phyloP scores from a whole-genome alignment of 1,284 basidiomycete species.

The Ustilago xerochloae region DNA sequence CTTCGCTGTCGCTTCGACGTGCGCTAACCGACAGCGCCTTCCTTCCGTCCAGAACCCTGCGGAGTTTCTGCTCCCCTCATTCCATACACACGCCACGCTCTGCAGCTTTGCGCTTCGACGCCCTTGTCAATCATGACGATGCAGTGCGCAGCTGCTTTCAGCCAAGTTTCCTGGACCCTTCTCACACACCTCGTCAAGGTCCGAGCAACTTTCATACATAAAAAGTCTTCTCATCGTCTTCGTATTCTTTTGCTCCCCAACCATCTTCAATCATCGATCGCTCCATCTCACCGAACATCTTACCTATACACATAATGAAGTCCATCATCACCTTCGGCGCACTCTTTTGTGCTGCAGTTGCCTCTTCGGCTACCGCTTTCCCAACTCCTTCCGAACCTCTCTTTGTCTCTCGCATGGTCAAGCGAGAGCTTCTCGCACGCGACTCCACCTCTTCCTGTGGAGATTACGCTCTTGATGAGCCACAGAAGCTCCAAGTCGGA shows the following conservation, averaged over 20 bases:
- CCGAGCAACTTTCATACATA: no score
- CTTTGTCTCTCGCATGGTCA: constrained; percentile 33
- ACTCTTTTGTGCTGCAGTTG: constrained; percentile 9
- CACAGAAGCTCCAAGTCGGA: constrained; percentile 16
- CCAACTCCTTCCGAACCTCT: constrained; percentile 24
- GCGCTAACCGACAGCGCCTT: constrained; percentile 35
- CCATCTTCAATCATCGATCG: not conserved
- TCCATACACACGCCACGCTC: constrained; percentile 10
- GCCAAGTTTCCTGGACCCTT: no score
- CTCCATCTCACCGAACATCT: not conserved
- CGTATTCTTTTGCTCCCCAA: no score
- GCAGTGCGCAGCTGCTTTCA: no score
- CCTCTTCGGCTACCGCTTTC: constrained; percentile 2
- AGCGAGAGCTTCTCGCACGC: constrained; percentile 1
- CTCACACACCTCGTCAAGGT: no score
- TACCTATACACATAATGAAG: constrained; percentile 13
- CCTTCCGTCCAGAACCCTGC: not conserved
- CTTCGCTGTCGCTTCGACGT: constrained; percentile 17
- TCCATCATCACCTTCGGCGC: constrained; percentile 12
- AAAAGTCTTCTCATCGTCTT: no score
- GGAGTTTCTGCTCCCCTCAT: constrained; percentile 10
- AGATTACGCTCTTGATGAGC: constrained; percentile 16
- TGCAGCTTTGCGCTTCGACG: no score
- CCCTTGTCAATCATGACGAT: no score
- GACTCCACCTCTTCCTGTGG: constrained; percentile 15